Percentiles rank a stretch among this genome's conserved stretches.
These are phyloP conservation scores for Jaenimonas drosophilae DNA, from an alignment of 208 protist species.

Conservation along the genomic window DNA sequence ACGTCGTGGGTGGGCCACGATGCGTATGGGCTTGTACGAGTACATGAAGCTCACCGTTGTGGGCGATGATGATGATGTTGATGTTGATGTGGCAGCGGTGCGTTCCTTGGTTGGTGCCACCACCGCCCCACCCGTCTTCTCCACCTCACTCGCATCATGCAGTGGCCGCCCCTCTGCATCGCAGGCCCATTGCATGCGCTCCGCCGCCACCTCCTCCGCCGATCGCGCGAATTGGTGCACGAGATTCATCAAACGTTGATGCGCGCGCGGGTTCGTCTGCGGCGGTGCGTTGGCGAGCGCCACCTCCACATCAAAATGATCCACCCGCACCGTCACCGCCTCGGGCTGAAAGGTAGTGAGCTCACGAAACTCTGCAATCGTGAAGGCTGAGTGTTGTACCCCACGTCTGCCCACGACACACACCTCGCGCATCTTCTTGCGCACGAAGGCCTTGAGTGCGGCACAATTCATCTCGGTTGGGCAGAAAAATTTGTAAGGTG, in stretches of 20 bases:
- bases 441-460: slow-evolving; percentile 71
- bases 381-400: slow-evolving; percentile 87
- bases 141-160: background rate
- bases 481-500: slow-evolving; percentile 59
- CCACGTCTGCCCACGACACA: slow-evolving; percentile 85
- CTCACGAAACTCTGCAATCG: slow-evolving; percentile 95
- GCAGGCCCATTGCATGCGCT: slow-evolving; percentile 8
- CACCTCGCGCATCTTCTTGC: slow-evolving; percentile 59
- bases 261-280: slow-evolving; percentile 35
- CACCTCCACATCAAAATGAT: slow-evolving; percentile 48
- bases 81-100: background rate
- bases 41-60: too few species aligned
- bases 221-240: slow-evolving; percentile 26
- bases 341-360: slow-evolving; percentile 61
- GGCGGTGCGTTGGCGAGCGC: slow-evolving; percentile 16
- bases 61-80: too few species aligned
- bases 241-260: slow-evolving; percentile 79
- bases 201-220: slow-evolving; percentile 6
- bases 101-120: background rate
- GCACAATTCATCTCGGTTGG: slow-evolving; percentile 88
- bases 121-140: background rate
- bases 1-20: too few species aligned
- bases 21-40: too few species aligned
- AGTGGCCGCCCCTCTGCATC: slow-evolving; percentile 14
- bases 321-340: slow-evolving; percentile 48